Evolutionary conservation across 148 eudicot genomes (phyloP), one percentile per base, ranked within the genome.

Genomic region (Bassia scoparia): DNA sequence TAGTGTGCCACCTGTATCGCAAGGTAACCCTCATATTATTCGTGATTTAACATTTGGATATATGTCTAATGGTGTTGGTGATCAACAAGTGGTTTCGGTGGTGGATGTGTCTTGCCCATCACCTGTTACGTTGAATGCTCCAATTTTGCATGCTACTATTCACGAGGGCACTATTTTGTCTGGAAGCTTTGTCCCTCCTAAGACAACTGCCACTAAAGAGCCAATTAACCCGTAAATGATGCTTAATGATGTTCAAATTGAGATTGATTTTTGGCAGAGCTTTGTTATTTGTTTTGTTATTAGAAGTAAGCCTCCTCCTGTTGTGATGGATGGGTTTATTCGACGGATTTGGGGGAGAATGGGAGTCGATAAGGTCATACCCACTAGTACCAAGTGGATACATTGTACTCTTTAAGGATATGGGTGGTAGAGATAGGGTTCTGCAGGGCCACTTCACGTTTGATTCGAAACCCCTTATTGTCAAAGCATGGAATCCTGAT

Each of bases 321-420:
- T 29, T 27, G 66, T 31, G 37, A 61, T 61, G 66, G 66, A 61
- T 13, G 66, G 66, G 30, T 61, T 31, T 61, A 4, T 61, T 29
- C 30, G 18, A 30, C 37, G 38, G 3, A 31, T 61, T 5, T 61
- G 66, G 66, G 38, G 38, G 14, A 31, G 30, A 3, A 11, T 29
- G 7, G 0, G 2, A 4, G 38, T 61, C 0, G 61, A 61, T 27
- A 61, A 31, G 21, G 23, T 61, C 2, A 11, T 5, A 0, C 7
- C 38, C 7, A 5, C 30, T 13, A 6, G 7, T 14, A 30, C 12
- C 0, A 15, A n/a, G 66, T 27, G 37, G 24, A 12, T 61, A 30
- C 21, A 61, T 61, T 29, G 23, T 61, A 29, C 10, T 38, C 1
- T 61, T 61, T 31, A 20, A 20, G 3, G 17, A 15, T 4, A 49